Evolutionary conservation across 1,284 basidiomycete species (phyloP), one percentile per base, ranked within the genome.

Genomic region (Boletus sp.): DNA sequence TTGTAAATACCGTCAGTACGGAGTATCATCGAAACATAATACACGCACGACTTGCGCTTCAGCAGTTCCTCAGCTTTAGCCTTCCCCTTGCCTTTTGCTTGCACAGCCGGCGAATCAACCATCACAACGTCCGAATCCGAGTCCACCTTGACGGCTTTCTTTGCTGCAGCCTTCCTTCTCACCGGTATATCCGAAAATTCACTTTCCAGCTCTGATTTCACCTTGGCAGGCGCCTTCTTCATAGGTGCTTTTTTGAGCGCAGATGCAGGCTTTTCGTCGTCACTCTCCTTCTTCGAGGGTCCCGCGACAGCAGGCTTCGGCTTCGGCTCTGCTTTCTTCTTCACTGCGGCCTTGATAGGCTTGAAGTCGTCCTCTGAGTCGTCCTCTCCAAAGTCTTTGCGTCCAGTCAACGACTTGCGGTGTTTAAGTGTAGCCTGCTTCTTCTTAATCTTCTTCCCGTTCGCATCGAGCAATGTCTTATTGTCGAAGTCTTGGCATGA

Each of bases 351-450:
- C 71, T 90, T 92, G 60, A 79, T 81, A 5, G 91, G 91, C 71
- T 84, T 86, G 74, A 93, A 94, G 63, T 94, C 90, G 56, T 90
- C 90, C 55, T 88, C 89, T 5, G 80, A 81, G 62, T 86, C 86
- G 5, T 82, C 81, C 49, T 82, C 80, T 33, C 81, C 83, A 59
- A 72, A 58, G 0, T 77, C 80, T 46, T 81, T 82, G 47, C 79
- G 78, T 27, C 86, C 87, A 44, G 84, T 76, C 30, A 81, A 61
- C 35, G 89, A 90, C 72, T 91, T 88, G 58, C 88, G 80, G 48
- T 89, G 90, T 68, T 87, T 84, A 23, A 93, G 81, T 17, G 88
- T 89, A 0, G 87, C 80, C 64, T 94, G 90, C 79, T 94, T 95
- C 69, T 83, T 82, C 75, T 91, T 92, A 67, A 86, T 79, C 67